These are phyloP conservation scores for Vaccinium macrocarpon DNA, from an alignment of 148 eudicot species.

Conservation along the genomic window DNA sequence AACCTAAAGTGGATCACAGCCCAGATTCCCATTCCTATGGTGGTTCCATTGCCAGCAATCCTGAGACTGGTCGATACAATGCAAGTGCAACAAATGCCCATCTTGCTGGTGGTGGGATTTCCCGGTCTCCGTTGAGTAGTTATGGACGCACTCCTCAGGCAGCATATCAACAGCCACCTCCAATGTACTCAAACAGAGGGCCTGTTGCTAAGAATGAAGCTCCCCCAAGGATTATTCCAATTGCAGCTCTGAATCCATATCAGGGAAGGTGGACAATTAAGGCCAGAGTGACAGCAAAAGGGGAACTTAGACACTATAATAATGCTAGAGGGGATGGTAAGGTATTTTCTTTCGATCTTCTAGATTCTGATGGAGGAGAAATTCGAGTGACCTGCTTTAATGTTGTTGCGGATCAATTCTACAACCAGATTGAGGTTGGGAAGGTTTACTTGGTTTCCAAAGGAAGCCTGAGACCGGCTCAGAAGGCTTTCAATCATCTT, in stretches of 20 bases:
- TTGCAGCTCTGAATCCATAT: slow-evolving; percentile 82
- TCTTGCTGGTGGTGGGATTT: slow-evolving; percentile 29
- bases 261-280: slow-evolving; percentile 92
- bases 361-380: slow-evolving; percentile 92
- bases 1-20: slow-evolving; percentile 30
- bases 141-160: slow-evolving; percentile 56
- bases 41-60: slow-evolving; percentile 34
- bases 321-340: slow-evolving; percentile 84
- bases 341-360: slow-evolving; percentile 91
- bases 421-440: slow-evolving; percentile 63
- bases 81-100: slow-evolving; percentile 29
- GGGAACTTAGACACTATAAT: slow-evolving; percentile 67
- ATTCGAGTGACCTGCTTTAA: slow-evolving; percentile 91
- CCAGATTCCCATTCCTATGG: slow-evolving; percentile 40
- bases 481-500: slow-evolving; percentile 79
- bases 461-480: slow-evolving; percentile 77
- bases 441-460: slow-evolving; percentile 75
- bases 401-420: slow-evolving; percentile 84
- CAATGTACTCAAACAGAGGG: slow-evolving; percentile 74
- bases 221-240: slow-evolving; percentile 72
- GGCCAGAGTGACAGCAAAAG: slow-evolving; percentile 87
- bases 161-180: slow-evolving; percentile 54
- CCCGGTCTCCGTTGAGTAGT: slow-evolving; percentile 39
- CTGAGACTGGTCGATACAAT: slow-evolving; percentile 36
- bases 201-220: slow-evolving; percentile 83